Evolutionary conservation across 495 filamentous ascomycete genomes (phyloP).

Genomic region (Aspergillus asperescens): DNA sequence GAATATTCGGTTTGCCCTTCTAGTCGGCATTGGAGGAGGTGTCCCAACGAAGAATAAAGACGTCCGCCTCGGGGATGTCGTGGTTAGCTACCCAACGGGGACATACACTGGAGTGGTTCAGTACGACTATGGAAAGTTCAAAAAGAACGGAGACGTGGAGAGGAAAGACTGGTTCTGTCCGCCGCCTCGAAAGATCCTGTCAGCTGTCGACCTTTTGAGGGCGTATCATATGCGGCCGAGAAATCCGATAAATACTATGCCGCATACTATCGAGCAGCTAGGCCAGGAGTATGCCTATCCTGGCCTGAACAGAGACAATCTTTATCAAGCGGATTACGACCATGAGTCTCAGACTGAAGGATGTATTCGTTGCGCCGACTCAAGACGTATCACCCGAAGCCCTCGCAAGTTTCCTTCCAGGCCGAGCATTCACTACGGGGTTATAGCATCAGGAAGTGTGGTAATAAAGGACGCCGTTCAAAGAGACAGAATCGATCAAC

Average conservation of each 20-base stretch:
- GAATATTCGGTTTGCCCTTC: slow-evolving; percentile 21
- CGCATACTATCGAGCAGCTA: neutral
- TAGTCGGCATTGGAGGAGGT: slow-evolving; percentile 36
- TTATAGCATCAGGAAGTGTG: too few relatives aligned
- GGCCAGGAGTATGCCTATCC: slow-evolving; percentile 3
- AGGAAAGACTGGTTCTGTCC: slow-evolving; percentile 32
- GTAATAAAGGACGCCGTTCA: too few relatives aligned
- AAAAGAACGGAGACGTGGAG: slow-evolving; percentile 21
- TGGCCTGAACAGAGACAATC: slow-evolving; percentile 12
- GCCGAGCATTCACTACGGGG: too few relatives aligned
- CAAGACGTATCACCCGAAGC: too few relatives aligned
- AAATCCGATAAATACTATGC: slow-evolving; percentile 17
- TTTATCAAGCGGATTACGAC: slow-evolving; percentile 26
- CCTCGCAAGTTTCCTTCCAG: neutral
- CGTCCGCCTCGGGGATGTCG: slow-evolving; percentile 35
- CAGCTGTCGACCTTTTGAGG: slow-evolving; percentile 22
- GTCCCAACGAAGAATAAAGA: slow-evolving; percentile 21
- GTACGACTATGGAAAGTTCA: slow-evolving; percentile 38
- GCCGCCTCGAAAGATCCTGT: slow-evolving; percentile 27
- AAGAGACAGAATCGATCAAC: slow-evolving; percentile 2
- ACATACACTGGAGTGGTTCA: slow-evolving; percentile 26
- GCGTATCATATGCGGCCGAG: slow-evolving; percentile 9
- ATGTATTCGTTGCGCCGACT: neutral
- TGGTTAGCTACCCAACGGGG: slow-evolving; percentile 25
- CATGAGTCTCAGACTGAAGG: slow-evolving; percentile 10